These are phyloP conservation scores for Balamuthia mandrillaris DNA, from an alignment of 208 protist species.

Conservation along the genomic window DNA sequence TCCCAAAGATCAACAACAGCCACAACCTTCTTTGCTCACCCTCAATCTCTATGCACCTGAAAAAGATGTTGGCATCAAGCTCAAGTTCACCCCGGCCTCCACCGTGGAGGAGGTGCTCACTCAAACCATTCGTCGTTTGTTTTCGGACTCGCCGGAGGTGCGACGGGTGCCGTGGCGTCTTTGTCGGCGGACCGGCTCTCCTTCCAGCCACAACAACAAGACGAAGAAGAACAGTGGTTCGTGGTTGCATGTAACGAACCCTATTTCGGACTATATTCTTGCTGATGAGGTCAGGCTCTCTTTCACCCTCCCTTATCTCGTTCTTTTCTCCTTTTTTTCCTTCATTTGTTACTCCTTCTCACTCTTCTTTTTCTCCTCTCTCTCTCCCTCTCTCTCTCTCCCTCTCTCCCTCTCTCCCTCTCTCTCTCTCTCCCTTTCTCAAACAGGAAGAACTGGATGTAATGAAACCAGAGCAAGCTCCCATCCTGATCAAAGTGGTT, in stretches of 20 bases:
- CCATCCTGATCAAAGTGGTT: neutral
- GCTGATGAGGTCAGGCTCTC: too few species aligned
- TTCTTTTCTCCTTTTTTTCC: too few species aligned
- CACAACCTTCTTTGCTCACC: neutral
- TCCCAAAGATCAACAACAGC: too few species aligned
- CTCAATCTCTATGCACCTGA: neutral
- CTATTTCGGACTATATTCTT: too few species aligned
- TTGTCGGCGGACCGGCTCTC: neutral
- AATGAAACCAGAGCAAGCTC: neutral
- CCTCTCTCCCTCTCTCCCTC: neutral
- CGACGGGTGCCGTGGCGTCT: neutral
- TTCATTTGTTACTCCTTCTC: too few species aligned
- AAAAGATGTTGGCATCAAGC: neutral
- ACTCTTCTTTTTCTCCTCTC: neutral
- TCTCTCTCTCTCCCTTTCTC: neutral
- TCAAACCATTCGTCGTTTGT: neutral
- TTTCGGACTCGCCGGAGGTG: neutral
- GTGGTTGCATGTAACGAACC: too few species aligned
- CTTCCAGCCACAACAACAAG: too few species aligned
- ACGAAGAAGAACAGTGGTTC: too few species aligned
- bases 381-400: neutral
- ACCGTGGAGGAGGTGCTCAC: neutral
- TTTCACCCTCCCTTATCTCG: too few species aligned
- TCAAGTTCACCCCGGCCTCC: neutral
- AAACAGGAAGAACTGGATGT: neutral